Conservation (phyloP, 2,329 filamentous ascomycete species). For the Claviceps citrina region DNA sequence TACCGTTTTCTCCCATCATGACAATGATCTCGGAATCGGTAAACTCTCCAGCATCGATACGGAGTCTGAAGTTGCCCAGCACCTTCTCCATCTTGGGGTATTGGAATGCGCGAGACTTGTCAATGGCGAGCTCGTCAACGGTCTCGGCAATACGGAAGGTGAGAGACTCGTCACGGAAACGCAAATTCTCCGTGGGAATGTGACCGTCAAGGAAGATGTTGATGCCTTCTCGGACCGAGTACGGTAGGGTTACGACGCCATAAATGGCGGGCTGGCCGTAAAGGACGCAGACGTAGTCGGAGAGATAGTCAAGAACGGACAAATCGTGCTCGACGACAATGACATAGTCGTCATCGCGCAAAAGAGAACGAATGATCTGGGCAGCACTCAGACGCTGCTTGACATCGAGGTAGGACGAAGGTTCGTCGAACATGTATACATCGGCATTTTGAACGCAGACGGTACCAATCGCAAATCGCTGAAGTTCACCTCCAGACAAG, state of each 20-base stretch:
- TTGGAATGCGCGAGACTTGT: slow-evolving; percentile 69
- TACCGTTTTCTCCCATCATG: slow-evolving; percentile 99
- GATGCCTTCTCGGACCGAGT: slow-evolving; percentile 96
- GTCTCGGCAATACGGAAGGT: slow-evolving; percentile 89
- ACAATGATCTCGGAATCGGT: slow-evolving; percentile 98
- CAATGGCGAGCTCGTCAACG: slow-evolving; percentile 71
- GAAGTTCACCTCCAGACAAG: slow-evolving; percentile 92
- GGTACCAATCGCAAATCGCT: slow-evolving; percentile 92
- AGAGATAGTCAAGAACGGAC: slow-evolving; percentile 95
- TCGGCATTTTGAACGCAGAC: slow-evolving; percentile 94
- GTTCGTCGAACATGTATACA: slow-evolving; percentile 99
- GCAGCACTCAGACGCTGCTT: slow-evolving; percentile 94
- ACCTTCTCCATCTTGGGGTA: slow-evolving; percentile 92
- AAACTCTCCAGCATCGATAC: slow-evolving; percentile 69
- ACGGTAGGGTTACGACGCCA: slow-evolving; percentile 88
- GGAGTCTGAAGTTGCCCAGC: slow-evolving; percentile 72
- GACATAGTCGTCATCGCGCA: slow-evolving; percentile 82
- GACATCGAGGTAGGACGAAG: slow-evolving; percentile 96
- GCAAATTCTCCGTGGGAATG: slow-evolving; percentile 94
- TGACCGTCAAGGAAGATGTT: slow-evolving; percentile 98
- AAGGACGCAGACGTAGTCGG: slow-evolving; percentile 93
- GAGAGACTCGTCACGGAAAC: slow-evolving; percentile 92
- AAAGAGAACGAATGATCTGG: slow-evolving; percentile 78
- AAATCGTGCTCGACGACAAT: slow-evolving; percentile 99
- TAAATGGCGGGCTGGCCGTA: slow-evolving; percentile 94